These are phyloP conservation scores for Mycena galopus DNA, from an alignment of 768 basidiomycete genomes.

Conservation along the genomic window DNA sequence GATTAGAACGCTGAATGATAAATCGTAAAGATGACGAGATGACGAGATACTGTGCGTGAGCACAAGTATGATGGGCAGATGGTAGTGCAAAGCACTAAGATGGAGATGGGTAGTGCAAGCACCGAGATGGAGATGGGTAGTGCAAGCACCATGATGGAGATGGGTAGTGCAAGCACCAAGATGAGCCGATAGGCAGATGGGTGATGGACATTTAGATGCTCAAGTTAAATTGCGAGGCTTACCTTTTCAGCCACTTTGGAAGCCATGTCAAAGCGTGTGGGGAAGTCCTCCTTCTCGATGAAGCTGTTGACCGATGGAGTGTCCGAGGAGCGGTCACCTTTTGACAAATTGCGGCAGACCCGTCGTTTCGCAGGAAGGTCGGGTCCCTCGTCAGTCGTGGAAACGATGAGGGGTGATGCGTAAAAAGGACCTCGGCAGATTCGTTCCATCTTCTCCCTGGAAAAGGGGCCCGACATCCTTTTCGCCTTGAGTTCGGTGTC, in stretches of 20 bases:
- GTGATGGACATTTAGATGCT: too few species aligned
- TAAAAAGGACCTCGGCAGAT: slow-evolving; percentile 45
- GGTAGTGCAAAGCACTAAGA: too few species aligned
- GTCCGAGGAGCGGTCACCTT: slow-evolving; percentile 6
- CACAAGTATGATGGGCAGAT: too few species aligned
- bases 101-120: too few species aligned
- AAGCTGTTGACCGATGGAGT: slow-evolving; percentile 35
- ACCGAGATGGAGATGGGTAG: too few species aligned
- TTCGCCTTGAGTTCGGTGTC: slow-evolving; percentile 19
- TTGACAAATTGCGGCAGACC: slow-evolving; percentile 40
- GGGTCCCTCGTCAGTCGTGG: slow-evolving; percentile 27
- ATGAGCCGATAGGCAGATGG: too few species aligned
- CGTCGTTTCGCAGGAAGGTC: slow-evolving; percentile 25
- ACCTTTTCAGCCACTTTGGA: slow-evolving; percentile 37
- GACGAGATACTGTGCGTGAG: too few species aligned
- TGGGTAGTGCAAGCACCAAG: too few species aligned
- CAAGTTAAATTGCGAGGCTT: too few species aligned
- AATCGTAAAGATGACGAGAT: too few species aligned
- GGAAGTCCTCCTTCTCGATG: slow-evolving; percentile 36
- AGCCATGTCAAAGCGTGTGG: slow-evolving; percentile 34
- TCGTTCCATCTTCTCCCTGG: slow-evolving; percentile 33
- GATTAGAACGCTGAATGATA: too few species aligned
- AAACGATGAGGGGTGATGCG: slow-evolving; percentile 45
- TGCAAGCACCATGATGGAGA: too few species aligned
- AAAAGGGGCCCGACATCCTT: slow-evolving; percentile 39